These are phyloP conservation scores for Tulasnella sp. DNA, from an alignment of 768 basidiomycete species.

Conservation along the genomic window DNA sequence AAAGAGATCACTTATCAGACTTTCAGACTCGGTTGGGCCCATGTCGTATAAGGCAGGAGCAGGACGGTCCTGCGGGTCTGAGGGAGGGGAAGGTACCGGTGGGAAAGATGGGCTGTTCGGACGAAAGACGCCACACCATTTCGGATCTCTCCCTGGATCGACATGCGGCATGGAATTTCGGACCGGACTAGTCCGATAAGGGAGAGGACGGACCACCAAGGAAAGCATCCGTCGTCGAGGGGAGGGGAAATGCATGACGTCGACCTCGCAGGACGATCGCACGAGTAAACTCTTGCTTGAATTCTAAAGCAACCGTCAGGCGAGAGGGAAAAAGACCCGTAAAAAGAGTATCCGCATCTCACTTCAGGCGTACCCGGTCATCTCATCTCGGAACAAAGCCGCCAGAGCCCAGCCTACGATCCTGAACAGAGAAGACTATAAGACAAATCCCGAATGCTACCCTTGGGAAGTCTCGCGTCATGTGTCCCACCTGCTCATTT, in stretches of 20 bases:
- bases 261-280: neutral
- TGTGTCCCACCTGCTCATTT: neutral
- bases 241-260: neutral
- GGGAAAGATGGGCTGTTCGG: constrained; percentile 1
- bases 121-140: constrained; percentile 7
- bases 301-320: no score
- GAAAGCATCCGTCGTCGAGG: no score
- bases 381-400: neutral
- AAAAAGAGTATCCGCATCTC: no score
- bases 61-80: neutral
- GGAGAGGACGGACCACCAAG: neutral
- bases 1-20: constrained; percentile 5
- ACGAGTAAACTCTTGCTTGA: neutral
- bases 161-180: constrained; percentile 10
- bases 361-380: neutral
- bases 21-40: neutral
- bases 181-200: constrained; percentile 14
- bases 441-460: no score
- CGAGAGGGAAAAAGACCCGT: no score
- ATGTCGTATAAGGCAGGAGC: neutral
- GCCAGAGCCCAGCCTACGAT: no score
- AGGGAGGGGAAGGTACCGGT: neutral
- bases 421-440: no score
- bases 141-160: constrained; percentile 17
- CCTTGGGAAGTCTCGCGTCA: neutral